Percentiles rank a stretch among this genome's conserved stretches.
Conservation (phyloP, 768 basidiomycete species). For the Dentipellis fragilis region DNA sequence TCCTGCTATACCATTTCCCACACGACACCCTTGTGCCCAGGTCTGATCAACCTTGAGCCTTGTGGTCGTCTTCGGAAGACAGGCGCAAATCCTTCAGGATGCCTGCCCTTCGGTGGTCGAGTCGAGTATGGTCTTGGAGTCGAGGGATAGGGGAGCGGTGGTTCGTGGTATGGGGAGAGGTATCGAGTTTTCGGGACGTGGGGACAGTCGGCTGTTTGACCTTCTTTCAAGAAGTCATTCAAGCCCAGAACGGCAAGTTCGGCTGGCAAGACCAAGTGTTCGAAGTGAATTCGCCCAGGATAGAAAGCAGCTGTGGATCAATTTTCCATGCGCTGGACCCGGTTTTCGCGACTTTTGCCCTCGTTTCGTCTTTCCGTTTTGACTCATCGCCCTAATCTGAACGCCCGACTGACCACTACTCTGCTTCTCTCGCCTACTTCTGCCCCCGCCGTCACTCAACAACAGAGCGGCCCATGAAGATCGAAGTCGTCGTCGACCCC, state of each 20-base stretch:
- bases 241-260: slow-evolving; percentile 3
- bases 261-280: neutral
- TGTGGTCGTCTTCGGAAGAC: neutral
- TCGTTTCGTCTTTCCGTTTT: slow-evolving; percentile 20
- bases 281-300: neutral
- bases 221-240: slow-evolving; percentile 11
- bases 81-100: neutral
- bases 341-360: slow-evolving; percentile 10
- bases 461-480: slow-evolving; percentile 94
- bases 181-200: slow-evolving; percentile 8
- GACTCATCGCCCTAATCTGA: slow-evolving; percentile 19
- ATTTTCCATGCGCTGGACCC: slow-evolving; percentile 6
- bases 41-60: slow-evolving; percentile 8
- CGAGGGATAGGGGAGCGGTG: slow-evolving; percentile 1
- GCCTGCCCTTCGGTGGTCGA: slow-evolving; percentile 1
- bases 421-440: slow-evolving; percentile 20
- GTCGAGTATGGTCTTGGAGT: slow-evolving; percentile 4
- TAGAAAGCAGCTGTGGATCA: slow-evolving; percentile 4
- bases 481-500: slow-evolving; percentile 93
- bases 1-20: neutral
- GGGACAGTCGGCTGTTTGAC: slow-evolving; percentile 7
- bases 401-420: slow-evolving; percentile 26
- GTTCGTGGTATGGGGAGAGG: slow-evolving; percentile 1
- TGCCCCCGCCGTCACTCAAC: slow-evolving; percentile 20
- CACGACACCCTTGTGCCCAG: slow-evolving; percentile 1